A percentile compares a stretch with the other conserved stretches of the same genome.
Conservation (phyloP, 1,139 yeast species). For the Pichiaceae sp. region DNA sequence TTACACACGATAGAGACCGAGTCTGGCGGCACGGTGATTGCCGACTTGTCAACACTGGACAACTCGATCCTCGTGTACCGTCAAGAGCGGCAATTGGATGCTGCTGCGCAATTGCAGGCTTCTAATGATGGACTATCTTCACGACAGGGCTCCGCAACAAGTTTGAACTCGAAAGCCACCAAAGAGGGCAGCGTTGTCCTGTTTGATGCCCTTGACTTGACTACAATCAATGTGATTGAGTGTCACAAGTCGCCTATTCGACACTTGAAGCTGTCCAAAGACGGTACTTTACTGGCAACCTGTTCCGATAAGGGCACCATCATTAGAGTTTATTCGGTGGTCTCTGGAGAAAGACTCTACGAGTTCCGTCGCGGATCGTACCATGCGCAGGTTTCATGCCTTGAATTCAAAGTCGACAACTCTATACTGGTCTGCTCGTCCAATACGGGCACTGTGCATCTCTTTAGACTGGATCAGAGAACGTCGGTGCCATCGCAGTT, state of each 20-base stretch:
- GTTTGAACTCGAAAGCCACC: neutral
- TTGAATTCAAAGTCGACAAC: constrained; percentile 45
- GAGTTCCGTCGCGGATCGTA: constrained; percentile 69
- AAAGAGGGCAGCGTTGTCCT: constrained; percentile 27
- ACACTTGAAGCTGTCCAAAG: constrained; percentile 38
- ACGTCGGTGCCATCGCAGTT: constrained; percentile 1
- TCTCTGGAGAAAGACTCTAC: constrained; percentile 28
- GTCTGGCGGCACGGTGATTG: constrained; percentile 34
- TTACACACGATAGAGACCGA: constrained; percentile 83
- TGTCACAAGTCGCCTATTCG: constrained; percentile 51
- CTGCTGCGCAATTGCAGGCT: neutral
- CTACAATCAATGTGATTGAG: constrained; percentile 48
- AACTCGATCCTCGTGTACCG: constrained; percentile 38
- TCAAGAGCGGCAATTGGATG: constrained; percentile 6
- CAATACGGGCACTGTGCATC: constrained; percentile 61
- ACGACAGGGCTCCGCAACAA: neutral
- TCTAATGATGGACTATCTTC: too few species aligned
- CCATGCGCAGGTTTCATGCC: constrained; percentile 43
- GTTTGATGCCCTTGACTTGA: constrained; percentile 51
- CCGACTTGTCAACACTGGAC: constrained; percentile 32
- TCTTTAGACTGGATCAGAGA: constrained; percentile 34
- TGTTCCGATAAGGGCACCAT: constrained; percentile 71
- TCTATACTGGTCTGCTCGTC: constrained; percentile 57
- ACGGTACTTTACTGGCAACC: constrained; percentile 51
- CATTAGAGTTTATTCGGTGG: constrained; percentile 42